Evolutionary conservation across 202 grass and related monocot genomes (phyloP), one percentile per base, ranked within the genome.

Genomic region (Carex arenaria): DNA sequence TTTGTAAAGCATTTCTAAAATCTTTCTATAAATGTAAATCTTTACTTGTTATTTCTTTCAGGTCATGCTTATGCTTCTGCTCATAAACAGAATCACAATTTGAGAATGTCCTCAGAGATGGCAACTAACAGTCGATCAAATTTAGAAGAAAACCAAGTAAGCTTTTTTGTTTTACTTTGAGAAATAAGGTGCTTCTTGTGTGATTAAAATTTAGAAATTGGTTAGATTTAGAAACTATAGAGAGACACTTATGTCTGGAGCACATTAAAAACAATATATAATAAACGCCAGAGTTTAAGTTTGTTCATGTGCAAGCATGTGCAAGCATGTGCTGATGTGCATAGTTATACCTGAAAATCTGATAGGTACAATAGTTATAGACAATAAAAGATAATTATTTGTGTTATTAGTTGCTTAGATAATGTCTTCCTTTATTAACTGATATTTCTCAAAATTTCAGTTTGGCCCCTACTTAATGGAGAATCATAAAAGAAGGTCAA

Each of bases 61-160:
- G 80, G 80, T 67, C 64, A 82, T 36, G 62, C 45, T 68, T 82
- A 56, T 67, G 80, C 61, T 30, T 53, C 42, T 49, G 28, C 43
- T 67, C 63, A 82, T 67, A 82, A 32, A 30, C 51, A 38, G 31
- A 82, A 51, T 55, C 51, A 19, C 64, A 82, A 78, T 78, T 36
- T 59, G 30, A 36, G 53, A 34, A n/a, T 54, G 12, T 60, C 73
- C 12, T 38, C 73, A 59, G 52, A 78, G 51, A 78, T 59, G 10
- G 15, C 73, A 34, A 60, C 7, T 19, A 78, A 38, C 3, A 56
- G 13, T 57, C 8, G 47, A 0, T 67, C 64, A 14, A 69, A 38
- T 54, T 82, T 69, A 30, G 80, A 82, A 82, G 80, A 69, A 69
- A 23, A 82, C 49, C 80, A 34, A 34, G 80, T 82, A 82, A 82